These are phyloP conservation scores for Apostasia ramifera DNA, from an alignment of 106 monocot species.

Conservation along the genomic window DNA sequence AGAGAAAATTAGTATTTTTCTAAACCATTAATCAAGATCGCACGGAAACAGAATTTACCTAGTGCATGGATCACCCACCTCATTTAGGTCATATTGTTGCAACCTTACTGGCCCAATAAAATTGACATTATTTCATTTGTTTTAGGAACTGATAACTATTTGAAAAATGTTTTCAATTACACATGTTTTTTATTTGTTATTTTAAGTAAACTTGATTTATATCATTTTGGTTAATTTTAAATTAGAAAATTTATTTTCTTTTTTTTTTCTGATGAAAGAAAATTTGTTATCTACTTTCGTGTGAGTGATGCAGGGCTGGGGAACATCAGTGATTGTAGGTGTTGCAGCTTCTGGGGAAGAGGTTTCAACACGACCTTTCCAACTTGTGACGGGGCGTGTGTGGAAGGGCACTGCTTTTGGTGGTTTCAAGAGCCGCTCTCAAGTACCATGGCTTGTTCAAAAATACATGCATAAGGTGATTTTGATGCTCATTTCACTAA, in stretches of 20 bases:
- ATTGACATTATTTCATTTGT: too few species aligned
- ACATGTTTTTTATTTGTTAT: too few species aligned
- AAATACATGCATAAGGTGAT: constrained; percentile 96
- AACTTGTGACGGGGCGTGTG: constrained; percentile 98
- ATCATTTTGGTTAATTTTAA: background rate
- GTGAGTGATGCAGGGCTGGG: constrained; percentile 68
- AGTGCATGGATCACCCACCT: too few species aligned
- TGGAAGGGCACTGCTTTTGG: constrained; percentile 99
- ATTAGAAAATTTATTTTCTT: background rate
- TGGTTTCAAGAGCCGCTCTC: constrained; percentile 98
- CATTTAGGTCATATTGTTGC: too few species aligned
- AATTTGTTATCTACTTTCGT: background rate
- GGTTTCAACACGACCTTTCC: constrained; percentile 91
- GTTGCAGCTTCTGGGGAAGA: constrained; percentile 97
- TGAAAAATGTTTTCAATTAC: too few species aligned
- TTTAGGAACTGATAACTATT: too few species aligned
- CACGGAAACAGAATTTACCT: too few species aligned
- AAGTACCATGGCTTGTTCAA: constrained; percentile 94
- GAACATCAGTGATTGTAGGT: constrained; percentile 96
- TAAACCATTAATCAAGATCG: too few species aligned
- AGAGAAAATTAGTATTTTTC: too few species aligned
- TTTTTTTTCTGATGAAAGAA: background rate
- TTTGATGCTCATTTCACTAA: background rate
- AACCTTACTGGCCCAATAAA: too few species aligned
- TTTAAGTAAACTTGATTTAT: too few species aligned